A percentile compares a stretch with the other conserved stretches of the same genome.
These are phyloP conservation scores for Hippophae gyantsensis DNA, from an alignment of 306 rosid species.

Conservation along the genomic window DNA sequence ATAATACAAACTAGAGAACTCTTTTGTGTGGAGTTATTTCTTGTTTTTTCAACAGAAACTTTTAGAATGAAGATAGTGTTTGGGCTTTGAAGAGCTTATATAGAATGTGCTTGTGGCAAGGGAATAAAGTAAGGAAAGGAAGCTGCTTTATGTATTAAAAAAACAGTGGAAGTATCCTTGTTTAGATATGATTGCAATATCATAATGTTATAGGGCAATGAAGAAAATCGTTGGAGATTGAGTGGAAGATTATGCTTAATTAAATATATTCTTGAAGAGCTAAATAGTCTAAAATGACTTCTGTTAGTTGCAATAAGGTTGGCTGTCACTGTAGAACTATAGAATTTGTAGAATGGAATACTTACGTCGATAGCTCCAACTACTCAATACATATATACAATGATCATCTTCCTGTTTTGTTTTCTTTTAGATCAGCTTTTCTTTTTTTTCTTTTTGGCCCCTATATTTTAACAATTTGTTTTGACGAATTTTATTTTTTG, in stretches of 20 bases:
- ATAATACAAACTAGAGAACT: too few relatives aligned
- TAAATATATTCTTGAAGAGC: slow-evolving; percentile 26
- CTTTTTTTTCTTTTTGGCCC: not conserved
- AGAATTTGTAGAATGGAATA: not conserved
- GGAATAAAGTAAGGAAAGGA: slow-evolving; percentile 16
- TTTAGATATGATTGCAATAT: not conserved
- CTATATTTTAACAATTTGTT: too few relatives aligned
- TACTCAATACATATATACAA: not conserved
- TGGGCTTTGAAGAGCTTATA: too few relatives aligned
- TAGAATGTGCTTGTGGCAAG: not conserved
- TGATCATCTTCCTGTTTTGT: too few relatives aligned
- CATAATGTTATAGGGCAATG: not conserved
- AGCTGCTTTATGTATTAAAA: slow-evolving; percentile 14
- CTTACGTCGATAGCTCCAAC: not conserved
- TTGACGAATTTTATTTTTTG: too few relatives aligned
- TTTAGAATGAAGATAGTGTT: not conserved
- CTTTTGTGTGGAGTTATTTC: too few relatives aligned
- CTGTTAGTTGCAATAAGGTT: slow-evolving; percentile 5
- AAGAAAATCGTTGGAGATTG: slow-evolving; percentile 20
- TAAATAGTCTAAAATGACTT: slow-evolving; percentile 26
- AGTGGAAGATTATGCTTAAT: slow-evolving; percentile 26
- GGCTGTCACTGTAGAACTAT: not conserved
- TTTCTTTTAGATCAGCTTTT: too few relatives aligned
- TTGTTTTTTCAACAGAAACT: too few relatives aligned
- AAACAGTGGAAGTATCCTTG: not conserved